Evolutionary conservation across 1,284 basidiomycete genomes (phyloP), one percentile per base, ranked within the genome.

Genomic region (Trametes sp.): DNA sequence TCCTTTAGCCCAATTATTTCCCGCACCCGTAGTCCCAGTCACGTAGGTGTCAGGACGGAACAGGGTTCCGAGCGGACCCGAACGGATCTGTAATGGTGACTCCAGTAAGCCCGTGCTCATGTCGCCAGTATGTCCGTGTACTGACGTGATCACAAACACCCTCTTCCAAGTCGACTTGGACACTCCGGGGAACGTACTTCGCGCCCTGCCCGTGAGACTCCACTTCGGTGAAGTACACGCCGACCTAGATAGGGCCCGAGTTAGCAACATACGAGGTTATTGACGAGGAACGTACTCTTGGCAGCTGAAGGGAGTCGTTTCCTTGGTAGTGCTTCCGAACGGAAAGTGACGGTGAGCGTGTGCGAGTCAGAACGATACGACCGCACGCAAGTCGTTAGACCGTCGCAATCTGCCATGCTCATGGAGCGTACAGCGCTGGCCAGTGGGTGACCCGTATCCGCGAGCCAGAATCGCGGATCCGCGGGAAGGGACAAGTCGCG

Each of bases 1-100:
- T 82, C 91, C 92, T 80, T 96, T 96, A 41, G 94, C 93, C 90
- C 93, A 96, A 73, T 96, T 97, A 76, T 97, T 98, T 31, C 94
- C 95, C 19, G 96, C 96, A 63, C 96, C 92, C 48, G 81, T 80
- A 36, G 87, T 81, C 1, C 87, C 85, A 57, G 87, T 84, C 59
- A 97, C 79, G 74, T 88, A 97, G 4, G 95, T 96, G 76, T 97
- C 95, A 13, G 96, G 96, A 59, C 91, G 86, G 81, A 95, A 98
- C 26, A 98, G 83, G 9, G 73, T 69, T 4, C 94, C 94, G 50
- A 92, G 79, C 5, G 84, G 79, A 13, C 93, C 91, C 38, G 87
- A 84, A 56, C 85, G 83, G 51, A 92, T 76, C 90, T 93, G 66
- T 26, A 53, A 1, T 26, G n/a, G 26, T 53, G 51, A 41, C 36